Base-by-base conservation (phyloP, 345 rosid species). In the Psidium guajava region DNA sequence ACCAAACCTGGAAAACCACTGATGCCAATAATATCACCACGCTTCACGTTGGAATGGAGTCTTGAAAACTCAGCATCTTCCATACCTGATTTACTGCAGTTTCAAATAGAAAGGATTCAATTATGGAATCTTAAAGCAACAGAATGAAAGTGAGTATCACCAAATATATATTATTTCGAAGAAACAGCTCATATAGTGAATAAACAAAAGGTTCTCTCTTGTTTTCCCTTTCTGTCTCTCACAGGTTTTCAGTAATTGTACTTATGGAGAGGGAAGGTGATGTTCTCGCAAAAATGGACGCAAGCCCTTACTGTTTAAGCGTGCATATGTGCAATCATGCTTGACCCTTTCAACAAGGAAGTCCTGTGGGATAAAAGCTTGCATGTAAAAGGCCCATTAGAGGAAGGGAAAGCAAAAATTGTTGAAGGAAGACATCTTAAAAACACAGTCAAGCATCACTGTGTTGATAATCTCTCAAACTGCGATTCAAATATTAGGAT, bases 21-120 rank as follows among this genome's bases (percentile, higher is more conserved):
- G 84, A 96, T 91, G 85, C 99, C 99, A 86, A 96, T 98, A 83
- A 98, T 88, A 91, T 98, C 99, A 85, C 99, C 99, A 89, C 98
- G 98, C 91, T 98, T 96, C 87, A 90, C 93, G 53, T 87, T 87
- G 14, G 90, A 88, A 88, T 98, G 99, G 82, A 94, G 90, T 87
- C 87, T 92, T 14, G 91, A 87, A 86, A 98, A 98, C 85, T 93
- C 95, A 82, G 89, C 91, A 90, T 95, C 98, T 1, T 89, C 86
- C 87, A 85, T 87, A 86, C 87, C 98, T 47, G 99, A 96, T 90
- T 94, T 96, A 51, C 98, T 97, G 94, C 87, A 83, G 18, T 80
- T 47, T 16, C 47, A 49, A 7, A 58, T 42, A 32, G 75, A 21
- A 28, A 83, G 42, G 54, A 64, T 59, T 59, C 56, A 47, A 55